Evolutionary conservation across 305 asterid genomes (phyloP).

Genomic region (Euphrasia arctica): DNA sequence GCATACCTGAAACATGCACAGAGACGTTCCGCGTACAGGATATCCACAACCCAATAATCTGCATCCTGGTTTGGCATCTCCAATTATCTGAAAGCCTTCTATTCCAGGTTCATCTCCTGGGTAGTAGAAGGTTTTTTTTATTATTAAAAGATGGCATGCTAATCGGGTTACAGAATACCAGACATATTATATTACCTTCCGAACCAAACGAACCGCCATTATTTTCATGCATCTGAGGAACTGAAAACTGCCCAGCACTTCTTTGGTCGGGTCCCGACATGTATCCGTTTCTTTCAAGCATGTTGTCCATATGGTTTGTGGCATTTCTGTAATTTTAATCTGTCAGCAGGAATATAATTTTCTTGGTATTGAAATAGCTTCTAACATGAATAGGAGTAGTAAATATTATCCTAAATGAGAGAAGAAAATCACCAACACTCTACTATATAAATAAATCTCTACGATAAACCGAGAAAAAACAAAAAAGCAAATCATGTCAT

Average conservation of each 20-base stretch:
- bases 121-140: slow-evolving; percentile 23
- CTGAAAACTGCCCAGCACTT: slow-evolving; percentile 39
- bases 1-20: slow-evolving; percentile 98
- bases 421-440: background rate
- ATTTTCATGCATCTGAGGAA: slow-evolving; percentile 41
- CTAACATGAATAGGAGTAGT: background rate
- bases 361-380: slow-evolving; percentile 17
- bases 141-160: slow-evolving; percentile 23
- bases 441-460: background rate
- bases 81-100: slow-evolving; percentile 84
- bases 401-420: background rate
- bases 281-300: slow-evolving; percentile 51
- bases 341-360: slow-evolving; percentile 27
- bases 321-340: slow-evolving; percentile 53
- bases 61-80: slow-evolving; percentile 93
- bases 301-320: slow-evolving; percentile 42
- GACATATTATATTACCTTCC: slow-evolving; percentile 53
- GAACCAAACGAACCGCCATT: slow-evolving; percentile 51
- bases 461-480: background rate
- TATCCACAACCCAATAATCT: slow-evolving; percentile 88
- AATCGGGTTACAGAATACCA: slow-evolving; percentile 19
- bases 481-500: background rate
- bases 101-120: slow-evolving; percentile 90
- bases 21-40: slow-evolving; percentile 97
- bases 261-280: slow-evolving; percentile 47